A percentile compares a stretch with the other conserved stretches of the same genome.
Evolutionary conservation across 1,284 basidiomycete species (phyloP).

Genomic region (Austroboletus novae-zelandiae): DNA sequence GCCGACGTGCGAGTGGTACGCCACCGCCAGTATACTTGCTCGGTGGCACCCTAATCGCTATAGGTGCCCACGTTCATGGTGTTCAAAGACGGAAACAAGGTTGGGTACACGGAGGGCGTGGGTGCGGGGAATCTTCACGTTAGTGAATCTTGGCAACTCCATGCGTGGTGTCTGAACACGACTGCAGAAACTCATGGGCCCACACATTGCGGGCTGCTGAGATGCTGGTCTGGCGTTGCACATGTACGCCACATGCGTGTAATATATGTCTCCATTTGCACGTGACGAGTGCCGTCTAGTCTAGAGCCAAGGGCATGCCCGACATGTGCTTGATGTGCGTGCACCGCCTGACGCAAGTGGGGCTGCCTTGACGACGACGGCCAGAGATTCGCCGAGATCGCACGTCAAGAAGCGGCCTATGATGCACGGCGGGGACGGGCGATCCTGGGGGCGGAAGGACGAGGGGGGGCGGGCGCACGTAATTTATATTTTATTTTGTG

Average conservation of each 20-base stretch:
- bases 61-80: conserved; percentile 30
- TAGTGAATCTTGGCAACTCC: conserved; percentile 16
- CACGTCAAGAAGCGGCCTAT: not conserved
- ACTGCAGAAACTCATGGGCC: conserved; percentile 24
- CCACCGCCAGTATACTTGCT: not conserved
- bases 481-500: not conserved
- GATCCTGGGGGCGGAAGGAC: too few species aligned
- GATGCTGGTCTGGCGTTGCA: too few species aligned
- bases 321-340: too few species aligned
- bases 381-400: not conserved
- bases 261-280: too few species aligned
- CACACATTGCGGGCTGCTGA: conserved; percentile 6
- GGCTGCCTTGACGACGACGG: not conserved
- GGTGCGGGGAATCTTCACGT: conserved; percentile 28
- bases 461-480: too few species aligned
- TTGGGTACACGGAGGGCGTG: conserved; percentile 25
- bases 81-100: conserved; percentile 28
- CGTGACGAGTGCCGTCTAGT: too few species aligned
- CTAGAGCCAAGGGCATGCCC: too few species aligned
- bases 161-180: not conserved
- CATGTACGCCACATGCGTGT: too few species aligned
- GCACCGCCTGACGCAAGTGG: not conserved
- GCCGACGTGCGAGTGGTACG: conserved; percentile 29
- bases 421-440: too few species aligned
- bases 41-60: too few species aligned